Evolutionary conservation across 129 eudicot genomes (phyloP).

Genomic region (Ambrosia trifida): DNA sequence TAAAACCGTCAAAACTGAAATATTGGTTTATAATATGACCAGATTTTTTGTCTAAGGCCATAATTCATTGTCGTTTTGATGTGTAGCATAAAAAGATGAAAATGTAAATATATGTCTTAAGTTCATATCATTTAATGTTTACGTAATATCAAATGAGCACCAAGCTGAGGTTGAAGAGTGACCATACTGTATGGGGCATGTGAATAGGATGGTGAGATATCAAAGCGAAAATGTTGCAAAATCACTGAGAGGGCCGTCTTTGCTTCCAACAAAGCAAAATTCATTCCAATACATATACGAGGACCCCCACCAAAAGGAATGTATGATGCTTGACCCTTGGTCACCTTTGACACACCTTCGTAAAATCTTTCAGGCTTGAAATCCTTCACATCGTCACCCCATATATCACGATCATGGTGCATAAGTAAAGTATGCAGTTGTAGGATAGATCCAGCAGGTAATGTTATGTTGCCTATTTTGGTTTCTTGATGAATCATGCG

Average conservation of each 20-base stretch:
- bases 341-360: too few relatives aligned
- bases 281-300: not conserved
- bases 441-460: too few relatives aligned
- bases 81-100: not conserved
- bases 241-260: too few relatives aligned
- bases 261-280: not conserved
- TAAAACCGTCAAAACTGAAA: too few relatives aligned
- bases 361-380: too few relatives aligned
- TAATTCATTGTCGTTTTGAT: not conserved
- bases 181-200: not conserved
- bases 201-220: not conserved
- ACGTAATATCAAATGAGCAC: not conserved
- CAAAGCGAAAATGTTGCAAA: too few relatives aligned
- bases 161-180: not conserved
- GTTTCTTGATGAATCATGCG: not conserved
- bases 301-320: slow-evolving; percentile 1
- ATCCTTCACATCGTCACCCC: too few relatives aligned
- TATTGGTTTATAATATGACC: too few relatives aligned
- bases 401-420: too few relatives aligned
- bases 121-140: not conserved
- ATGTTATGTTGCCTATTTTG: not conserved
- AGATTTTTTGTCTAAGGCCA: not conserved
- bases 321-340: not conserved
- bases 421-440: too few relatives aligned
- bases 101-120: not conserved